Conservation (phyloP, 768 basidiomycete genomes). For the Boletus rubroflammeus region DNA sequence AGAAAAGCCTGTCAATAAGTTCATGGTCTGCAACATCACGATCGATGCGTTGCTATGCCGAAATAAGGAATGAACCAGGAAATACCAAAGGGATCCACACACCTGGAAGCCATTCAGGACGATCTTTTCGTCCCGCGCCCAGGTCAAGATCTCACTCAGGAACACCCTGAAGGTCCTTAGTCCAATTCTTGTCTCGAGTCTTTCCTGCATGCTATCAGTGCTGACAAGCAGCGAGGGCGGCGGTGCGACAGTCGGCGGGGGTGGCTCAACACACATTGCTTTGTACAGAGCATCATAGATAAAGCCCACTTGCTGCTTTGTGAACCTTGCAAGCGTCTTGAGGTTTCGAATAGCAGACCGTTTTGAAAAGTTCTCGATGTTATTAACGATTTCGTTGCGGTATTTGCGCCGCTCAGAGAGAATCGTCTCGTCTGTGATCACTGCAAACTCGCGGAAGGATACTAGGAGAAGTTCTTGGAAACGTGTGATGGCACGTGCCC, state of each 20-base stretch:
- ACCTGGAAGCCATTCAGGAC: slow-evolving; percentile 92
- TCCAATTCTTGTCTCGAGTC: slow-evolving; percentile 87
- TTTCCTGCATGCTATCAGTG: slow-evolving; percentile 61
- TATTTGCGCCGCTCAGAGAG: slow-evolving; percentile 79
- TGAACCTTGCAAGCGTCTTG: slow-evolving; percentile 71
- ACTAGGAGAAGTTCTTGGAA: slow-evolving; percentile 97
- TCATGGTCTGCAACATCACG: slow-evolving; percentile 94
- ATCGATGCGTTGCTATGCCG: slow-evolving; percentile 74
- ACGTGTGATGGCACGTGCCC: slow-evolving; percentile 88
- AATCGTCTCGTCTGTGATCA: slow-evolving; percentile 95
- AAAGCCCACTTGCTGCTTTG: slow-evolving; percentile 81
- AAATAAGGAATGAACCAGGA: slow-evolving; percentile 1
- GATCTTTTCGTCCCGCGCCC: slow-evolving; percentile 93
- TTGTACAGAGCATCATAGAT: slow-evolving; percentile 93
- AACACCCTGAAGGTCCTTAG: slow-evolving; percentile 84
- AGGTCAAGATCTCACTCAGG: slow-evolving; percentile 88
- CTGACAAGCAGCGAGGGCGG: slow-evolving; percentile 50
- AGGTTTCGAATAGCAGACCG: slow-evolving; percentile 88
- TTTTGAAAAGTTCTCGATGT: slow-evolving; percentile 92
- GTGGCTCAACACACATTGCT: slow-evolving; percentile 74
- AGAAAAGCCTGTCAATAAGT: slow-evolving; percentile 90
- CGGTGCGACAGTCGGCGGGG: slow-evolving; percentile 51
- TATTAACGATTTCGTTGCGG: slow-evolving; percentile 85
- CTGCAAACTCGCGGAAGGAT: slow-evolving; percentile 95
- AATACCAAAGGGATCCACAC: slow-evolving; percentile 7